Base-by-base conservation (phyloP, 2,329 filamentous ascomycete species). In the Botrytis fragariae region DNA sequence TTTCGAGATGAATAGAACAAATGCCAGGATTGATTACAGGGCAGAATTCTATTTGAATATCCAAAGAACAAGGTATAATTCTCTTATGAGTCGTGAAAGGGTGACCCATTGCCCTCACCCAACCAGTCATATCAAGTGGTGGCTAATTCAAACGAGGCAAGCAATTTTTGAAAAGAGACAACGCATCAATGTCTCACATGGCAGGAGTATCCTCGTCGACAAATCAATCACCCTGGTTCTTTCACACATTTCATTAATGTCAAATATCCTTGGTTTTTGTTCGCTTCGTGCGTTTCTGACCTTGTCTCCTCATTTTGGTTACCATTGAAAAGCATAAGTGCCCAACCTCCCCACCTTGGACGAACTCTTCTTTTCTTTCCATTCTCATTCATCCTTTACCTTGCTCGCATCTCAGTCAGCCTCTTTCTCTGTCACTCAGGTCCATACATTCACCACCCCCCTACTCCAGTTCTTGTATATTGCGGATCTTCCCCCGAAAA, bases 141-240 rank as follows among this genome's bases (percentile, higher is more conserved):
- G 70, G 70, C 48, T 67, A 65, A 64, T 71, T 71, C 57, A 51
- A 71, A 62, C 42, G 35, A 57, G 48, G 48, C 35, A 61, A 63
- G 64, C 64, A 45, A 54, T 54, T 64, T 51, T 39, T 39, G 37
- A 29, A 54, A 68, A 57, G 25, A 57, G 77, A 77, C 79, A 80
- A 76, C 79, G 76, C 79, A 80, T 79, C 79, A 72, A 72, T 79
- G 77, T 79, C 78, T 79, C 77, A 77, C 72, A 68, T 69, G 32
- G 57, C 44, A 60, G 29, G 45, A 54, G 37, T 12, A 73, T 71
- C 72, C 72, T 71, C 57, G 48, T 69, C 14, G 22, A 57, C 48
- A 57, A 69, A 69, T 69, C 65, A 57, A 32, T 10, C 14, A 69
- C 48, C 65, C 65, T 35, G 37, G 65, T 57, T 37, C 48, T 69